phyloP scores from a whole-genome alignment of 306 rosid species.

The Sphenostylis stenocarpa region DNA sequence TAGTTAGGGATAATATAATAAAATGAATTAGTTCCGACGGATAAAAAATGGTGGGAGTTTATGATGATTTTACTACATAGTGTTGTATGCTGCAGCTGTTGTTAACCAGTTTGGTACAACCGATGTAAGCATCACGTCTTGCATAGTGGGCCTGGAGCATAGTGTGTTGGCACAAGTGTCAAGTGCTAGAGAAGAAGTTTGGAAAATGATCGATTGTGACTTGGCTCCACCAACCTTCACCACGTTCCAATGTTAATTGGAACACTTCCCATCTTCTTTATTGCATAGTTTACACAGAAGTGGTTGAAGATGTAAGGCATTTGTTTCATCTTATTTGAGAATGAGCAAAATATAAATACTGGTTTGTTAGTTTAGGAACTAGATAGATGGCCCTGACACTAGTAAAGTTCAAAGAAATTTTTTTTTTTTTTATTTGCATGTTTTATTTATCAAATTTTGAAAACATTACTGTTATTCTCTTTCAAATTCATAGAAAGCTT shows the following conservation, averaged over 20 bases:
- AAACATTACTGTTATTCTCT: too few relatives aligned
- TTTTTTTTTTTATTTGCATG: too few relatives aligned
- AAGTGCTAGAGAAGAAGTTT: background rate
- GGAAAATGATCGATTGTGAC: too few relatives aligned
- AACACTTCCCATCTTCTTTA: conserved; percentile 52
- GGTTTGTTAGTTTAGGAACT: background rate
- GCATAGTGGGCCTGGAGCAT: conserved; percentile 48
- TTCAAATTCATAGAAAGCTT: too few relatives aligned
- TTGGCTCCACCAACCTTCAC: too few relatives aligned
- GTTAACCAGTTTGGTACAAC: conserved; percentile 63
- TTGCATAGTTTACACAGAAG: conserved; percentile 31
- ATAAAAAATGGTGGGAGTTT: too few relatives aligned
- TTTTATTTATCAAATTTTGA: background rate
- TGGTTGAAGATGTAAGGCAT: conserved; percentile 37
- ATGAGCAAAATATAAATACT: background rate
- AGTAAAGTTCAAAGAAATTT: background rate
- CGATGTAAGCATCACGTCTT: conserved; percentile 50
- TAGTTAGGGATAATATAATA: too few relatives aligned
- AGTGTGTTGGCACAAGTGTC: background rate
- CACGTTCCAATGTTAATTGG: too few relatives aligned
- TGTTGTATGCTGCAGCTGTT: conserved; percentile 58
- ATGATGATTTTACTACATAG: conserved; percentile 47
- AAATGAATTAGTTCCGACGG: too few relatives aligned
- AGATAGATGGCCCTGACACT: background rate
- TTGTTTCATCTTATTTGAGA: background rate